Evolutionary conservation across 2,329 filamentous ascomycete species (phyloP).

Genomic region (Colletotrichum lupini): DNA sequence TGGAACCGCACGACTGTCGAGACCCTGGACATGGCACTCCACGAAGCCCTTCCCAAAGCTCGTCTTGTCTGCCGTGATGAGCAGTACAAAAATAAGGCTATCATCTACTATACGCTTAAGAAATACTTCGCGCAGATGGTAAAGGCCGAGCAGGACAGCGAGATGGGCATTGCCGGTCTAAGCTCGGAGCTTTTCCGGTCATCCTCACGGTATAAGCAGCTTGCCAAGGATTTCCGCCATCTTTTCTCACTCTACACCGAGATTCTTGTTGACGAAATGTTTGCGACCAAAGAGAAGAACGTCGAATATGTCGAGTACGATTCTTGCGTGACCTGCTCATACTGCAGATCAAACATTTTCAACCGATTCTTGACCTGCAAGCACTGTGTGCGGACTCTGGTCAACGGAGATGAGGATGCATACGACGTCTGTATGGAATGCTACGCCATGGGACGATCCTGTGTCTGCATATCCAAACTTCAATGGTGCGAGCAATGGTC

Average conservation of each 20-base stretch:
- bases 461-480: constrained; percentile 85
- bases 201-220: constrained; percentile 68
- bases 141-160: constrained; percentile 61
- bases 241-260: constrained; percentile 83
- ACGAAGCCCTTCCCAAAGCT: constrained; percentile 88
- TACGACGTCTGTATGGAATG: constrained; percentile 99
- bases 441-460: constrained; percentile 96
- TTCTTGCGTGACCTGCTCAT: constrained; percentile 93
- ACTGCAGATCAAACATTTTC: constrained; percentile 96
- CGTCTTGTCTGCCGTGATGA: constrained; percentile 95
- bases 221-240: constrained; percentile 85
- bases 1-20: constrained; percentile 97
- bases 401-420: constrained; percentile 79
- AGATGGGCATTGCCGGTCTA: constrained; percentile 59
- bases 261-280: constrained; percentile 88
- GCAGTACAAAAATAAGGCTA: constrained; percentile 98
- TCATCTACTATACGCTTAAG: constrained; percentile 86
- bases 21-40: constrained; percentile 85
- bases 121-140: constrained; percentile 79
- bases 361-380: constrained; percentile 96
- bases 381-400: constrained; percentile 76
- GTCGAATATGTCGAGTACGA: constrained; percentile 85
- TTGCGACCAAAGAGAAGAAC: constrained; percentile 76
- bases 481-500: constrained; percentile 94
- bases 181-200: constrained; percentile 55